Percentiles rank a stretch among this genome's conserved stretches.
phyloP scores from a whole-genome alignment of 2,329 filamentous ascomycete species.

The Pseudogymnoascus sp. region DNA sequence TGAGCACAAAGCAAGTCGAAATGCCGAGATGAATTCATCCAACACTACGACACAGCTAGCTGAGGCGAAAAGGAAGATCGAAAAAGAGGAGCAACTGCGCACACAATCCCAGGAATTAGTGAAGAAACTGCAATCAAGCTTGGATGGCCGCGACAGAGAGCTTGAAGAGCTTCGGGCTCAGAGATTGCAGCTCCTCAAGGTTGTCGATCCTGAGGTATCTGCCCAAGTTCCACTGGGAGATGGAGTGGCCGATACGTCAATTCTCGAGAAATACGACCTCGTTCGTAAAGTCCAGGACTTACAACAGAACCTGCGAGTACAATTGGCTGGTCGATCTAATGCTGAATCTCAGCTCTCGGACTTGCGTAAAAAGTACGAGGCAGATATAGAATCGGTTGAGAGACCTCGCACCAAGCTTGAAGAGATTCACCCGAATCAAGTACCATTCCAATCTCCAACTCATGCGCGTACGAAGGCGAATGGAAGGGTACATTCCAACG shows the following conservation, averaged over 20 bases:
- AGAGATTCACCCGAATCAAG: slow-evolving; percentile 79
- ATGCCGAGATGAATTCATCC: slow-evolving; percentile 81
- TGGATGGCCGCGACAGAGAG: slow-evolving; percentile 75
- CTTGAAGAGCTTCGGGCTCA: slow-evolving; percentile 72
- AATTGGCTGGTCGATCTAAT: slow-evolving; percentile 69
- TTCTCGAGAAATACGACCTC: slow-evolving; percentile 69
- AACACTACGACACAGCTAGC: slow-evolving; percentile 74
- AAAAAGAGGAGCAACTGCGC: slow-evolving; percentile 80
- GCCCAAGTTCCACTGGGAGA: slow-evolving; percentile 44
- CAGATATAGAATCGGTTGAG: slow-evolving; percentile 57
- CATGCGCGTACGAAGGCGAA: slow-evolving; percentile 50
- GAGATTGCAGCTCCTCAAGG: slow-evolving; percentile 72
- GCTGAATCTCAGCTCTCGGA: slow-evolving; percentile 78
- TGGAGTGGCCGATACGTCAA: slow-evolving; percentile 40
- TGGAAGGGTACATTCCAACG: slow-evolving; percentile 58
- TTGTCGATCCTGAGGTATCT: slow-evolving; percentile 66
- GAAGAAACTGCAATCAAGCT: slow-evolving; percentile 66
- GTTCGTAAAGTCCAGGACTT: slow-evolving; percentile 79
- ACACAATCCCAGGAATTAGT: slow-evolving; percentile 79
- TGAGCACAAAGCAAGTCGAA: slow-evolving; percentile 82
- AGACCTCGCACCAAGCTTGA: slow-evolving; percentile 67
- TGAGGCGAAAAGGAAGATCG: slow-evolving; percentile 80
- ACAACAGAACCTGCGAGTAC: slow-evolving; percentile 80
- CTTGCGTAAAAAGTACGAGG: slow-evolving; percentile 64
- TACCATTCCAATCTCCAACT: slow-evolving; percentile 66